Base-by-base conservation (phyloP, 176 grass and related monocot species). In the Dactylis glomerata region DNA sequence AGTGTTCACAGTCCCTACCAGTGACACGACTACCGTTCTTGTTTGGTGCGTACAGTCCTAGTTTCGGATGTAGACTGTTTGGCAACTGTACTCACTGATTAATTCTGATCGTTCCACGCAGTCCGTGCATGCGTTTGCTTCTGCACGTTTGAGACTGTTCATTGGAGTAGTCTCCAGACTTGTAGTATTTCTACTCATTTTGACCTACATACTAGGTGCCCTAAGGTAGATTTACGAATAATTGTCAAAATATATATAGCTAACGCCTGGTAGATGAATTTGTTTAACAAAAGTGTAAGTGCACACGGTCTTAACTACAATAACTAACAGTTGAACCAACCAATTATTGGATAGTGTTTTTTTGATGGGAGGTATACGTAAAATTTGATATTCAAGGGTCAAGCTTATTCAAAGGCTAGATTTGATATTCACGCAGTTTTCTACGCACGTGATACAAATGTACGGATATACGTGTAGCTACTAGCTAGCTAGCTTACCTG, bases 401-500 rank as follows among this genome's bases (percentile, higher is more conserved):
- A n/a, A n/a, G n/a, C 49, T 52, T 52, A 20, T 3, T 51, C 47
- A 52, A 50, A 78, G 45, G 12, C 13, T n/a, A 3, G 45, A 15
- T 47, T 47, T 47, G 45, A 15, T 62, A 22, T n/a, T 8, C 17
- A 62, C 59, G n/a, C n/a, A n/a, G n/a, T n/a, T n/a, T 33, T 54
- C 22, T 1, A 22, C 33, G 14, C 16, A 51, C 46, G 46, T 49
- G 46, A 17, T 49, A 31, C 63, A n/a, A 0, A 50, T 0, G 44
- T n/a, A n/a, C n/a, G n/a, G n/a, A n/a, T 34, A 47, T 68, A 49
- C 5, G 45, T 54, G 51, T n/a, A n/a, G n/a, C n/a, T n/a, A n/a
- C n/a, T n/a, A n/a, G n/a, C n/a, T 2, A 66, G 31, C 5, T 10
- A 26, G 17, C 12, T 2, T 73, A 95, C 96, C 96, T 95, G 86